A percentile compares a stretch with the other conserved stretches of the same genome.
Conservation (phyloP, 352 stramenopile species). For the Globisporangium alternatum region DNA sequence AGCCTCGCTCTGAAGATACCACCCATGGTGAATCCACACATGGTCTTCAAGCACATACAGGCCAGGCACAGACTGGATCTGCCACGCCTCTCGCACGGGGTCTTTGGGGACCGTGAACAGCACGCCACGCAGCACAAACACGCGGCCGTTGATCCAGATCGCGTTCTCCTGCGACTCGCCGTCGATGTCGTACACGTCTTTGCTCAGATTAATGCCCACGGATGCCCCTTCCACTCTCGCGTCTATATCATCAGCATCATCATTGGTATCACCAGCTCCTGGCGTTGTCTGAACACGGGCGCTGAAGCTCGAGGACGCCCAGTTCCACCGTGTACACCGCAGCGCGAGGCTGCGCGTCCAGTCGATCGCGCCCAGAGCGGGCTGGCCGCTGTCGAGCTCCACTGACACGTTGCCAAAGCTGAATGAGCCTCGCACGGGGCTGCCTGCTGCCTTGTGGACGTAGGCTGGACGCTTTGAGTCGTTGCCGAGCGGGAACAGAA, state of each 20-base stretch:
- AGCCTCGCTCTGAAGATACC: neutral
- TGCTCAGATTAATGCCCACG: conserved; percentile 47
- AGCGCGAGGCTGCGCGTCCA: conserved; percentile 42
- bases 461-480: conserved; percentile 39
- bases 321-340: conserved; percentile 40
- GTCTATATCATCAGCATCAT: neutral
- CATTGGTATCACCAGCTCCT: neutral
- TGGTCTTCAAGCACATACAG: neutral
- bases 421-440: conserved; percentile 25
- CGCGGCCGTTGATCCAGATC: conserved; percentile 40
- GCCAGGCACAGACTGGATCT: conserved; percentile 15
- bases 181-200: conserved; percentile 47
- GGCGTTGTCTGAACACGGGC: conserved; percentile 20
- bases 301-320: conserved; percentile 36
- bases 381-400: neutral
- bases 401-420: conserved; percentile 21
- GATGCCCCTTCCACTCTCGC: conserved; percentile 12
- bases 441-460: conserved; percentile 39
- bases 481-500: conserved; percentile 42
- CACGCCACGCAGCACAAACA: conserved; percentile 35
- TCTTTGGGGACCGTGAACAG: conserved; percentile 26
- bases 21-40: neutral
- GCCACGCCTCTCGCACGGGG: conserved; percentile 19
- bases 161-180: conserved; percentile 50
- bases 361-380: conserved; percentile 32